Percentiles rank a stretch among this genome's conserved stretches.
Evolutionary conservation across 1,284 basidiomycete species (phyloP).

Genomic region (Inonotus obliquus): DNA sequence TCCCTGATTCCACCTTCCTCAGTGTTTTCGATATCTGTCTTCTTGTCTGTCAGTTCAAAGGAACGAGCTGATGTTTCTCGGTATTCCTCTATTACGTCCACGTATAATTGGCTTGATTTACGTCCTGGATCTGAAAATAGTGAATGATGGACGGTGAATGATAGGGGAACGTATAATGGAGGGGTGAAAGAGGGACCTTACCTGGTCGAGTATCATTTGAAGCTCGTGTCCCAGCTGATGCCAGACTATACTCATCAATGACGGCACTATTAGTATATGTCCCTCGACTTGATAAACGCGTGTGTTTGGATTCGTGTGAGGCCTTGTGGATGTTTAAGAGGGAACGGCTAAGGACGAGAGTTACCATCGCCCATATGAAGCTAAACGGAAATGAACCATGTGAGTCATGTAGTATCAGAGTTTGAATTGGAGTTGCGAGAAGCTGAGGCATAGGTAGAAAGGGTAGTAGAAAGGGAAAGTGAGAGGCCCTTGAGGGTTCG

Average conservation of each 20-base stretch:
- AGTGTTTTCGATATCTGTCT: neutral
- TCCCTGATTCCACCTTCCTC: neutral
- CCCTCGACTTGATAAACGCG: neutral
- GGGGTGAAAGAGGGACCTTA: too few species aligned
- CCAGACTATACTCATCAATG: neutral
- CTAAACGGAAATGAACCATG: too few species aligned
- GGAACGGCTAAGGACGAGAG: slow-evolving; percentile 16
- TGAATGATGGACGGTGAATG: too few species aligned
- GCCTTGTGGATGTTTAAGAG: slow-evolving; percentile 17
- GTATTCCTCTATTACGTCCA: too few species aligned
- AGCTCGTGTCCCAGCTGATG: neutral
- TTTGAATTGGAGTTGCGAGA: too few species aligned
- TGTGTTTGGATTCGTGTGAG: neutral
- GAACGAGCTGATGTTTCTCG: neutral
- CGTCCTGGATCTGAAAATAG: too few species aligned
- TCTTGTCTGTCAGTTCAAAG: neutral
- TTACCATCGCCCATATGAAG: slow-evolving; percentile 18
- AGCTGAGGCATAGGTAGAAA: too few species aligned
- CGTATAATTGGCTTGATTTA: too few species aligned
- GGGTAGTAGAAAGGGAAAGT: neutral
- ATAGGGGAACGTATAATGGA: too few species aligned
- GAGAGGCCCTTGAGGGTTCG: neutral
- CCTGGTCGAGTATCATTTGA: neutral
- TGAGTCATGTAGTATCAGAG: too few species aligned
- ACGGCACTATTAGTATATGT: neutral